These are phyloP conservation scores for Pseudocercospora ulei DNA, from an alignment of 2,329 filamentous ascomycete species.

Conservation along the genomic window DNA sequence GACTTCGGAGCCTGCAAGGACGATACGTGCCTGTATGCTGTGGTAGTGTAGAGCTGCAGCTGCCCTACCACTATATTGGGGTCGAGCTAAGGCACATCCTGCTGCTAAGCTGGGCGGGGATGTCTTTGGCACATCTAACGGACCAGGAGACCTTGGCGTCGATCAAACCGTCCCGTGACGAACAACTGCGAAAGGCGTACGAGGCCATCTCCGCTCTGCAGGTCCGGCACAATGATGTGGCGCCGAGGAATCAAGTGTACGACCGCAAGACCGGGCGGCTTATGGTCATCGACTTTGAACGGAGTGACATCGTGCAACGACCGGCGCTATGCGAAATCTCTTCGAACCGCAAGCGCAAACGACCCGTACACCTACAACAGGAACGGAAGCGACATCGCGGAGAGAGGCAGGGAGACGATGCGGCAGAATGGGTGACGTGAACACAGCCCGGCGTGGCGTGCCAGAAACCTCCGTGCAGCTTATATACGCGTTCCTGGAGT, in stretches of 20 bases:
- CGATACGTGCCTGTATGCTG: conserved; percentile 9
- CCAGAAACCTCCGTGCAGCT: too few species aligned
- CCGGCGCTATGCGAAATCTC: conserved; percentile 8
- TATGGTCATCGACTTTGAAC: conserved; percentile 8
- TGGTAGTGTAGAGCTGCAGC: conserved; percentile 3
- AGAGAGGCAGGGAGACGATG: too few species aligned
- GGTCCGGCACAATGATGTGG: conserved; percentile 3
- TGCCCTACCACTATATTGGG: conserved; percentile 7
- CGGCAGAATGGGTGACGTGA: too few species aligned
- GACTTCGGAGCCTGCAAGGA: conserved; percentile 6
- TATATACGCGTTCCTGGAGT: too few species aligned
- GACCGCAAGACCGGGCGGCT: conserved; percentile 3
- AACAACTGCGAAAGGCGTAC: conserved; percentile 4
- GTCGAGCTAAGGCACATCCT: conserved; percentile 8
- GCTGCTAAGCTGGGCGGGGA: conserved; percentile 7
- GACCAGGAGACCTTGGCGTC: conserved; percentile 7
- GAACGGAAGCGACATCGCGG: too few species aligned
- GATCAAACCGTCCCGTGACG: conserved; percentile 1
- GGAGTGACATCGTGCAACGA: conserved; percentile 4
- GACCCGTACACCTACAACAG: too few species aligned
- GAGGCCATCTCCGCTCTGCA: conserved; percentile 4
- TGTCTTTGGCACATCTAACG: conserved; percentile 3
- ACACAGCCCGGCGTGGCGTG: too few species aligned
- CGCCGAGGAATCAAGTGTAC: conserved; percentile 4
- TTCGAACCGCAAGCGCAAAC: conserved; percentile 9